These are phyloP conservation scores for Suhomyces sp. DNA, from an alignment of 805 yeast genomes.

Conservation along the genomic window DNA sequence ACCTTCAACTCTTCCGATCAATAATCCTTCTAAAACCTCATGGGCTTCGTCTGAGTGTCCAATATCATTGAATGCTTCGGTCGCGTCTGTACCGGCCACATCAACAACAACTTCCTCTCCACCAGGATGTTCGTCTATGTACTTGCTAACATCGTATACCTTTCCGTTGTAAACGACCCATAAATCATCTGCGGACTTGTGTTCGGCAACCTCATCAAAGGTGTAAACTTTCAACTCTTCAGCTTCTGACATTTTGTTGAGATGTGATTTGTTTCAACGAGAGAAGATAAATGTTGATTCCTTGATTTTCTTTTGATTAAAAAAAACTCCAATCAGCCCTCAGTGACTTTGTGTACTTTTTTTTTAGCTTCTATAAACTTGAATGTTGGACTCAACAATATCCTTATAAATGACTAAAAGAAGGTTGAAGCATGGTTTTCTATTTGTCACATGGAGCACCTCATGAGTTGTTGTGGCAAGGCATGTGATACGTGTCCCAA, in stretches of 20 bases:
- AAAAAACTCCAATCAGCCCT: not conserved
- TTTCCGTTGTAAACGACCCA: slow-evolving; percentile 47
- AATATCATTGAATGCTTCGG: slow-evolving; percentile 62
- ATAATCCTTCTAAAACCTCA: slow-evolving; percentile 64
- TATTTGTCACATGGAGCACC: no score
- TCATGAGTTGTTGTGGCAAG: no score
- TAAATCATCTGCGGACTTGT: slow-evolving; percentile 40
- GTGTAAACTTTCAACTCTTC: slow-evolving; percentile 46
- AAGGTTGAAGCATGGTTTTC: no score
- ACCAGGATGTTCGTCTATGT: slow-evolving; percentile 50
- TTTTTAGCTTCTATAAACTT: no score
- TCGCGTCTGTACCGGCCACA: slow-evolving; percentile 44
- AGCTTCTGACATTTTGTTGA: slow-evolving; percentile 5
- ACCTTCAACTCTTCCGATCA: slow-evolving; percentile 79
- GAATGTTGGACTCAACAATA: no score
- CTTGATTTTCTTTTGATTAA: slow-evolving; percentile 3
- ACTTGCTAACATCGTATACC: slow-evolving; percentile 40
- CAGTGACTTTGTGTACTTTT: slow-evolving; percentile 2
- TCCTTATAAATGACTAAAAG: no score
- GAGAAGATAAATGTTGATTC: slow-evolving; percentile 1
- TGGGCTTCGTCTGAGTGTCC: slow-evolving; percentile 98
- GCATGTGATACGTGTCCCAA: no score
- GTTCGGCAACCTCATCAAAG: slow-evolving; percentile 48
- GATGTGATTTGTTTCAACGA: not conserved
- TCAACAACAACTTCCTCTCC: slow-evolving; percentile 48